Conservation (phyloP, 352 stramenopile species). For the Globisporangium perplexum region DNA sequence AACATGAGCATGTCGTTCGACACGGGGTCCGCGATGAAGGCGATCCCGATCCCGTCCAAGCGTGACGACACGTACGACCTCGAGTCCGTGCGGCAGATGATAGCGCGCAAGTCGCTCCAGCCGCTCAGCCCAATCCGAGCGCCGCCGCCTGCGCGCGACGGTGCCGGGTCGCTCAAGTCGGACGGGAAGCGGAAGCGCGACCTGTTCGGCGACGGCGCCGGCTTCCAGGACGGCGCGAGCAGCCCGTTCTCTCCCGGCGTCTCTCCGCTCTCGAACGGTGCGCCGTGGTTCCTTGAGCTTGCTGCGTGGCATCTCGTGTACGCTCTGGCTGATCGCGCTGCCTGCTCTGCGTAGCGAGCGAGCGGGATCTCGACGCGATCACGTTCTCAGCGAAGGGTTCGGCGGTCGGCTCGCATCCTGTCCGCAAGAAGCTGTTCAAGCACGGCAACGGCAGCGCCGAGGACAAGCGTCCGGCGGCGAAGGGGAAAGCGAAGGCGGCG, state of each 20-base stretch:
- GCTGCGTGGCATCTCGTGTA: neutral
- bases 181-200: slow-evolving; percentile 22
- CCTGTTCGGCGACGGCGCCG: slow-evolving; percentile 21
- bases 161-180: neutral
- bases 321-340: neutral
- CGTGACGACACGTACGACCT: slow-evolving; percentile 18
- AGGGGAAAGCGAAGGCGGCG: neutral
- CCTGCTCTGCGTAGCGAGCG: slow-evolving; percentile 30
- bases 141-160: neutral
- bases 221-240: slow-evolving; percentile 27
- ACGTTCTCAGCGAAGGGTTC: slow-evolving; percentile 42
- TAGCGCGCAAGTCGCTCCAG: slow-evolving; percentile 13
- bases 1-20: slow-evolving; percentile 18
- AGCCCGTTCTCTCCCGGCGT: slow-evolving; percentile 67
- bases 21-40: slow-evolving; percentile 20
- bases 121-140: slow-evolving; percentile 3
- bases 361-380: slow-evolving; percentile 53
- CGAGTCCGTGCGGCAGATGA: slow-evolving; percentile 7
- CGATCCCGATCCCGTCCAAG: slow-evolving; percentile 19
- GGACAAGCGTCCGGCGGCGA: slow-evolving; percentile 19
- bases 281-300: slow-evolving; percentile 5
- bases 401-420: neutral
- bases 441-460: slow-evolving; percentile 13
- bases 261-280: slow-evolving; percentile 66
- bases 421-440: slow-evolving; percentile 34